Conservation (phyloP, 257 asterid genomes). For the Salvia hispanica region DNA sequence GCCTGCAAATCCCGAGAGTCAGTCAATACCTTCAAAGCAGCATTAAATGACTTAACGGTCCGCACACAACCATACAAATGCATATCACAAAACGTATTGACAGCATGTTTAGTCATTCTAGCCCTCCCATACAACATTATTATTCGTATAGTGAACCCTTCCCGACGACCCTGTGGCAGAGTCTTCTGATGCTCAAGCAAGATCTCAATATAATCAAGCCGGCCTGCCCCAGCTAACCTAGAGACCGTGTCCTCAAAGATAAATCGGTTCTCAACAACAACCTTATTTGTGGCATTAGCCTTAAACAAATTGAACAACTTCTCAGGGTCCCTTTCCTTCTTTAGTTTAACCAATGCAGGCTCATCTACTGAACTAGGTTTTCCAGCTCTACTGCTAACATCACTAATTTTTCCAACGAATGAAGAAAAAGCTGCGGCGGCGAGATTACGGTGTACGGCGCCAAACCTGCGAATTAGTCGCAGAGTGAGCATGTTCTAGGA, state of each 20-base stretch:
- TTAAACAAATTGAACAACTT: slow-evolving; percentile 68
- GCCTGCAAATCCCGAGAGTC: slow-evolving; percentile 54
- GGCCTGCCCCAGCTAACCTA: slow-evolving; percentile 74
- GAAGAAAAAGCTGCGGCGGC: slow-evolving; percentile 33
- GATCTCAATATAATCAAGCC: slow-evolving; percentile 70
- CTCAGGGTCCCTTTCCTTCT: slow-evolving; percentile 70
- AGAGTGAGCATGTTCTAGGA: slow-evolving; percentile 67
- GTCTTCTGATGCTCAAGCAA: slow-evolving; percentile 84
- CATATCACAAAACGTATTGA: slow-evolving; percentile 69
- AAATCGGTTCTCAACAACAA: slow-evolving; percentile 70
- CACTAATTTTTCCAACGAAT: slow-evolving; percentile 26
- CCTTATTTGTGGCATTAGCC: slow-evolving; percentile 66
- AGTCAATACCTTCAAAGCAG: slow-evolving; percentile 68
- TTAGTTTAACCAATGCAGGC: slow-evolving; percentile 68
- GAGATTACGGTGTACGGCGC: slow-evolving; percentile 36
- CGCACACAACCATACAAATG: slow-evolving; percentile 68
- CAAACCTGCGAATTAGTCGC: slow-evolving; percentile 77
- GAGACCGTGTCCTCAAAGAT: slow-evolving; percentile 74
- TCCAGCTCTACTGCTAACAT: slow-evolving; percentile 21
- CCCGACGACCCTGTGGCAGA: slow-evolving; percentile 84
- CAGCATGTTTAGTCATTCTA: slow-evolving; percentile 66
- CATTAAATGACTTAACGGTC: slow-evolving; percentile 80
- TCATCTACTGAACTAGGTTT: slow-evolving; percentile 44
- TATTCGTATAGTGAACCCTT: slow-evolving; percentile 74
- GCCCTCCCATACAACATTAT: slow-evolving; percentile 79